Percentiles rank a stretch among this genome's conserved stretches.
These are phyloP conservation scores for Cymbopogon citratus DNA, from an alignment of 176 grass and related monocot species.

Conservation along the genomic window DNA sequence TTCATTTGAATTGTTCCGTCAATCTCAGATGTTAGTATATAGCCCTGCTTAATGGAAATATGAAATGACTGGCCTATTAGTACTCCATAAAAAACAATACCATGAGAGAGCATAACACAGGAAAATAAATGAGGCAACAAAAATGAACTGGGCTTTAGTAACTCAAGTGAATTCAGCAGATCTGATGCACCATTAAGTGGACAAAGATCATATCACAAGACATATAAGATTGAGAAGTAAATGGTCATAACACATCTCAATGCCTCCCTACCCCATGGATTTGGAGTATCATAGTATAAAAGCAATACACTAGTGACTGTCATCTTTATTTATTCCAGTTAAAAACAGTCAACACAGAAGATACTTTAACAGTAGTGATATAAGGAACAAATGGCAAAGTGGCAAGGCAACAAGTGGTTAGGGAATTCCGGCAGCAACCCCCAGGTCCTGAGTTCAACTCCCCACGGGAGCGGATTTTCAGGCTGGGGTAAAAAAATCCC, in stretches of 20 bases:
- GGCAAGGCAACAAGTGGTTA: too few relatives aligned
- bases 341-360: neutral
- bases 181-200: neutral
- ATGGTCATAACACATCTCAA: neutral
- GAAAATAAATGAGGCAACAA: conserved; percentile 9
- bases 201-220: neutral
- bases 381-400: neutral
- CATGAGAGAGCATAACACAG: neutral
- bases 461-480: too few relatives aligned
- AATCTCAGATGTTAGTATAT: conserved; percentile 98
- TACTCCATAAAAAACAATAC: neutral
- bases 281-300: neutral
- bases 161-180: neutral
- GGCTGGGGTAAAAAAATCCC: too few relatives aligned
- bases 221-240: too few relatives aligned
- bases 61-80: neutral
- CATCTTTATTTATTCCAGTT: neutral
- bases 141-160: neutral
- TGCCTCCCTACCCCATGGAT: neutral
- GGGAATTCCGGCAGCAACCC: too few relatives aligned
- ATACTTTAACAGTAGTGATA: neutral
- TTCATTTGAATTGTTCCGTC: conserved; percentile 99
- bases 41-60: conserved; percentile 55
- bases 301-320: neutral
- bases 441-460: too few relatives aligned